A percentile compares a stretch with the other conserved stretches of the same genome.
Conservation (phyloP, 116 monocot genomes). For the Cymodocea nodosa region DNA sequence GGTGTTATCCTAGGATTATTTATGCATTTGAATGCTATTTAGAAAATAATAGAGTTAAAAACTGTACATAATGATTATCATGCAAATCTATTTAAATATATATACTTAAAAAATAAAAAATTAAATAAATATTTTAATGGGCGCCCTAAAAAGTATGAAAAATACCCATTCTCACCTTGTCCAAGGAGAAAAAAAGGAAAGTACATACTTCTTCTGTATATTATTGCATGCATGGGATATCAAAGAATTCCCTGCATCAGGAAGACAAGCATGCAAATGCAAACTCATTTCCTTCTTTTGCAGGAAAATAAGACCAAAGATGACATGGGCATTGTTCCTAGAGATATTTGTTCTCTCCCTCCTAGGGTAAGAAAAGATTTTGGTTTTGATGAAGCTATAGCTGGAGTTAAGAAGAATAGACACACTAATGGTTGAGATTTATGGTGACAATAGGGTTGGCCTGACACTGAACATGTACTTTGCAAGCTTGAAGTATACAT, state of each 20-base stretch:
- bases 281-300: not conserved
- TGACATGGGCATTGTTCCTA: slow-evolving; percentile 71
- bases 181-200: not conserved
- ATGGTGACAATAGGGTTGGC: slow-evolving; percentile 36
- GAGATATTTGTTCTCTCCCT: slow-evolving; percentile 76
- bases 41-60: too few species aligned
- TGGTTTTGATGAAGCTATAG: not conserved
- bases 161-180: too few species aligned
- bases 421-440: not conserved
- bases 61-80: too few species aligned
- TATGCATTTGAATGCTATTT: too few species aligned
- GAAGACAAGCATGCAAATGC: not conserved
- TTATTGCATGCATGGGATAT: too few species aligned
- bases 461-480: slow-evolving; percentile 88
- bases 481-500: slow-evolving; percentile 71
- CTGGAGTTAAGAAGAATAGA: not conserved
- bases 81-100: too few species aligned
- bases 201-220: too few species aligned
- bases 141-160: too few species aligned
- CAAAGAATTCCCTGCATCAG: not conserved
- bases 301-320: slow-evolving; percentile 71
- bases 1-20: too few species aligned
- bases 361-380: slow-evolving; percentile 38
- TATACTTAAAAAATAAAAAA: too few species aligned
- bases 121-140: too few species aligned